phyloP scores from a whole-genome alignment of 2,329 filamentous ascomycete species.

The Hymenoscyphus repandus region DNA sequence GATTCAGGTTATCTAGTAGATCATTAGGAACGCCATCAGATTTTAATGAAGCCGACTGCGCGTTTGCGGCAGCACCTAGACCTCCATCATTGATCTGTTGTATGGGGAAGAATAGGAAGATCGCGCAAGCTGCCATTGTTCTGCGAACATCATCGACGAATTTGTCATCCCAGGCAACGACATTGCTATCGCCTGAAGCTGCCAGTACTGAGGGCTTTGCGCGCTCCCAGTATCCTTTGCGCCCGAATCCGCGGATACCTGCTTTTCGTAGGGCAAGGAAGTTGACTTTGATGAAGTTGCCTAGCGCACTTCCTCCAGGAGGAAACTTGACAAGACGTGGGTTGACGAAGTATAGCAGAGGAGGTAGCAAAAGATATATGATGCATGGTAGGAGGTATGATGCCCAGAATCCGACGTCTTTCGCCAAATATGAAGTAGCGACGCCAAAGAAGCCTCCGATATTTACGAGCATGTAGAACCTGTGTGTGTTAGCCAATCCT shows the following conservation, averaged over 20 bases:
- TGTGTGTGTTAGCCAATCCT: constrained; percentile 29
- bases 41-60: constrained; percentile 70
- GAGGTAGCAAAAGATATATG: constrained; percentile 57
- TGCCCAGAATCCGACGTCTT: constrained; percentile 56
- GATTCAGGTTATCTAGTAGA: constrained; percentile 71
- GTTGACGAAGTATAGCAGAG: constrained; percentile 55
- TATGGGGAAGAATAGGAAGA: constrained; percentile 51
- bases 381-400: constrained; percentile 62
- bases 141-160: constrained; percentile 75
- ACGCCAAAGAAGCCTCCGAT: constrained; percentile 49
- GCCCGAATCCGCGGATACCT: constrained; percentile 51
- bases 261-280: constrained; percentile 55
- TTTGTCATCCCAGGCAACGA: constrained; percentile 64
- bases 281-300: constrained; percentile 59
- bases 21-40: constrained; percentile 70
- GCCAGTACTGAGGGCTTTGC: constrained; percentile 60
- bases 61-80: constrained; percentile 78
- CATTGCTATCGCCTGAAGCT: constrained; percentile 39
- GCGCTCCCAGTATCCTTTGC: constrained; percentile 51
- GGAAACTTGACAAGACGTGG: constrained; percentile 55
- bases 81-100: constrained; percentile 31
- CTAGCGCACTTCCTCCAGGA: constrained; percentile 66
- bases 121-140: constrained; percentile 61
- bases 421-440: constrained; percentile 37
- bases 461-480: constrained; percentile 66